phyloP scores from a whole-genome alignment of 2,329 filamentous ascomycete species.

The Venturia effusa region DNA sequence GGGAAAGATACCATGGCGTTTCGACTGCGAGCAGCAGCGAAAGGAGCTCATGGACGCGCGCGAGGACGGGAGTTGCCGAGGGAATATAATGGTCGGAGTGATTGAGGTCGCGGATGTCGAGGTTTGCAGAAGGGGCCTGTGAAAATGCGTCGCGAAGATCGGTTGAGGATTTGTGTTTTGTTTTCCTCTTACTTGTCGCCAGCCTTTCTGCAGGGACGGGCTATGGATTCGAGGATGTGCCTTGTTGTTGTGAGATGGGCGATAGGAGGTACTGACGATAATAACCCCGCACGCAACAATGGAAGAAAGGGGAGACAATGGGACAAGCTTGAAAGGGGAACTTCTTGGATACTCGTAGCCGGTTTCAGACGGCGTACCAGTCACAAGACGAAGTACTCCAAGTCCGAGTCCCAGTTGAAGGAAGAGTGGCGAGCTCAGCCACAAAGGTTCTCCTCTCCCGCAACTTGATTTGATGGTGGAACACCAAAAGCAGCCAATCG shows the following conservation, averaged over 20 bases:
- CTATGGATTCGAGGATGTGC: background rate
- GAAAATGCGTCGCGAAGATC: background rate
- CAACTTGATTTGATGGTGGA: background rate
- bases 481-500: background rate
- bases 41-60: slow-evolving; percentile 1
- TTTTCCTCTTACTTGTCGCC: background rate
- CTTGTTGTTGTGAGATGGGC: background rate
- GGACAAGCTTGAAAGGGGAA: background rate
- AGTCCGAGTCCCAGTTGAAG: too few species aligned
- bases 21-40: background rate
- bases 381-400: background rate
- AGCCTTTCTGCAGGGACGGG: background rate
- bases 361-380: background rate
- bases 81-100: background rate
- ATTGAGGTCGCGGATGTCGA: background rate
- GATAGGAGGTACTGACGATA: background rate
- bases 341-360: background rate
- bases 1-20: slow-evolving; percentile 1
- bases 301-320: background rate
- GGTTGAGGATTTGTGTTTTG: background rate
- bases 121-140: background rate
- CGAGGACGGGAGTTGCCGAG: background rate
- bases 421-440: background rate
- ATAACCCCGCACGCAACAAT: background rate
- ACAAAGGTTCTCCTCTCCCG: background rate